Base-by-base conservation (phyloP, 352 stramenopile species). In the Phytophthora nicotianae region DNA sequence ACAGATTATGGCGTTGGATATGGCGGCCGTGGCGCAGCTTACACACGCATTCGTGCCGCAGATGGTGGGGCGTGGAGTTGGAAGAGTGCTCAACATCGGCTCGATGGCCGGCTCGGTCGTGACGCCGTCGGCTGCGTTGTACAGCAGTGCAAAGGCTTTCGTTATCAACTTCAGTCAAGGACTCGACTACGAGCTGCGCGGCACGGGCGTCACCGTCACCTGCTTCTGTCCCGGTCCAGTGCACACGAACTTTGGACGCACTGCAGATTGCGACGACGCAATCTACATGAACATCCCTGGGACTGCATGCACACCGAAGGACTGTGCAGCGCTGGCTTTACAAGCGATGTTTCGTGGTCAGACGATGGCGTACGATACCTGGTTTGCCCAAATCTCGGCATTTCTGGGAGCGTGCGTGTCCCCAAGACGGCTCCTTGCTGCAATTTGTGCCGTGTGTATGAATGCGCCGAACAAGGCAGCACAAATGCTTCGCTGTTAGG, bases 41-140 rank as follows among this genome's bases (percentile, higher is more conserved):
- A 86, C 76, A 9, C 73, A 82, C 46, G 63, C 66, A 16, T 72
- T 96, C 20, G 51, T 90, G 10, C 77, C 83, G 26, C 69, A 78
- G 37, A 95, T 96, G 86, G 62, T 78, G n/a, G 55, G 69, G 55
- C 77, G 88, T 32, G 70, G 81, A 14, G 46, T 75, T 6, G 88
- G 86, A n/a, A 74, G 83, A 42, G 74, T 96, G 43, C 64, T 96
- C 23, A 93, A 94, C 52, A 77, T 96, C 8, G 77, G 79, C 26
- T 90, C 83, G 13, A 75, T 94, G 19, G 71, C 79, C 1, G 68
- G 63, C 0, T 72, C 72, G n/a, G 51, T 87, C 37, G 57, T 83
- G 2, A 81, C 85, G 11, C 83, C 85, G 8, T 68, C 62, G 6
- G 72, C 78, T n/a, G 73, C 76, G 6, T 52, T 93, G 24, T 95